These are phyloP conservation scores for Leccinum subrobustum DNA, from an alignment of 1,284 basidiomycete species.

Conservation along the genomic window DNA sequence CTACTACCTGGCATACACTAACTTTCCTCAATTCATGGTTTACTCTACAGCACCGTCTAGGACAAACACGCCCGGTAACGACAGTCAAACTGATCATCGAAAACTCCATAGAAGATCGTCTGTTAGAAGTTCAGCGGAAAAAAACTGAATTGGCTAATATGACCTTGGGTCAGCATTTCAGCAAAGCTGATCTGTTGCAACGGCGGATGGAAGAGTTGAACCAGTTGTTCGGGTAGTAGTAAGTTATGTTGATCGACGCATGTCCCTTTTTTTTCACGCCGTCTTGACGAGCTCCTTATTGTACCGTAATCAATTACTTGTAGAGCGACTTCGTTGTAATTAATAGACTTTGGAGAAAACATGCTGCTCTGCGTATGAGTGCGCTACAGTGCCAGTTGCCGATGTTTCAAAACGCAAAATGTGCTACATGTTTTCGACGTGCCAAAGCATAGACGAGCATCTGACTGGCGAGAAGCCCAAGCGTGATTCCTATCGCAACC, in stretches of 20 bases:
- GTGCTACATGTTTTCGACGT: slow-evolving; percentile 65
- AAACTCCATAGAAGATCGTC: slow-evolving; percentile 87
- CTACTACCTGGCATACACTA: not conserved
- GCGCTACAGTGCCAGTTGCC: not conserved
- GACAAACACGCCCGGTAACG: slow-evolving; percentile 88
- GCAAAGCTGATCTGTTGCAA: slow-evolving; percentile 80
- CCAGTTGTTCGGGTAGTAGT: slow-evolving; percentile 56
- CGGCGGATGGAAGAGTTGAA: slow-evolving; percentile 82
- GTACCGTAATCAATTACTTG: slow-evolving; percentile 32
- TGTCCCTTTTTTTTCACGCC: slow-evolving; percentile 10
- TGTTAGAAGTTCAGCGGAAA: slow-evolving; percentile 90
- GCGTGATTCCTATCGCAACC: slow-evolving; percentile 84
- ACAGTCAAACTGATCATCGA: slow-evolving; percentile 93
- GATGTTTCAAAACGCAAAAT: slow-evolving; percentile 69
- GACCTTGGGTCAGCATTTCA: slow-evolving; percentile 80
- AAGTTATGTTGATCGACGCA: slow-evolving; percentile 26
- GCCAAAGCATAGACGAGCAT: slow-evolving; percentile 78
- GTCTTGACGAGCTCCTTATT: slow-evolving; percentile 20
- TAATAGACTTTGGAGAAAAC: slow-evolving; percentile 20
- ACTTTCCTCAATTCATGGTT: slow-evolving; percentile 10
- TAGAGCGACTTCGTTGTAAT: slow-evolving; percentile 33
- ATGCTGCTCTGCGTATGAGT: not conserved
- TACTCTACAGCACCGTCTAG: slow-evolving; percentile 75
- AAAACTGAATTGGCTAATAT: slow-evolving; percentile 93
- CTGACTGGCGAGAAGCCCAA: slow-evolving; percentile 80